These are phyloP conservation scores for Fusarium algeriense DNA, from an alignment of 2,329 filamentous ascomycete genomes.

Conservation along the genomic window DNA sequence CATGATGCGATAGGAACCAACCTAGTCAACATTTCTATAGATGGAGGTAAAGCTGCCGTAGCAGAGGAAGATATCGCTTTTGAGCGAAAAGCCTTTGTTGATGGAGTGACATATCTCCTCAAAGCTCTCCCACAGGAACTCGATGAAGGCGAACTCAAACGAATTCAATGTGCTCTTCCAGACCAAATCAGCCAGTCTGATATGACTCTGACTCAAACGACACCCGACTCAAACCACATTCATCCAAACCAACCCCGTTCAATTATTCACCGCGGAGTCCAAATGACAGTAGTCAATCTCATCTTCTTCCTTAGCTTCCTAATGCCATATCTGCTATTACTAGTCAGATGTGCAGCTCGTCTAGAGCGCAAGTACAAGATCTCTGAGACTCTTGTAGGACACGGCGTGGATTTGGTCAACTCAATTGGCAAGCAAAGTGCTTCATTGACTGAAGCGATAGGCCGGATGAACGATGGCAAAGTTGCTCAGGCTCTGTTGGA, in stretches of 20 bases:
- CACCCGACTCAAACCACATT: neutral
- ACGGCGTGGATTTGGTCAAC: constrained; percentile 69
- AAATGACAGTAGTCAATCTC: constrained; percentile 66
- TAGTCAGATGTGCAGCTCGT: constrained; percentile 66
- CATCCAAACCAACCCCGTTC: constrained; percentile 52
- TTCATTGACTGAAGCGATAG: constrained; percentile 65
- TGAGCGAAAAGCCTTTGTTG: constrained; percentile 72
- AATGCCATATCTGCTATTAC: constrained; percentile 69
- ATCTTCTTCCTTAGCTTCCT: constrained; percentile 72
- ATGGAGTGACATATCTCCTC: constrained; percentile 73
- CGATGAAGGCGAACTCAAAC: constrained; percentile 64
- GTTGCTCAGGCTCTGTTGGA: constrained; percentile 70
- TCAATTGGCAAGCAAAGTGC: constrained; percentile 70
- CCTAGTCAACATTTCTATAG: constrained; percentile 47
- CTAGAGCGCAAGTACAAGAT: constrained; percentile 77
- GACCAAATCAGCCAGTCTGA: constrained; percentile 22
- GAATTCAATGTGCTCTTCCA: constrained; percentile 46
- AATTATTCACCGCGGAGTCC: constrained; percentile 69
- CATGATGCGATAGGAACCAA: constrained; percentile 38
- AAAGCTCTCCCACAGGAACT: constrained; percentile 71
- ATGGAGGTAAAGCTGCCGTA: constrained; percentile 43
- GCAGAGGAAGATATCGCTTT: constrained; percentile 46
- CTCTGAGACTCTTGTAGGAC: constrained; percentile 78
- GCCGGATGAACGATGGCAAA: constrained; percentile 72
- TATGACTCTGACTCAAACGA: neutral